Percentiles rank a stretch among this genome's conserved stretches.
phyloP scores from a whole-genome alignment of 164 flowering plant species.

The Malania oleifera region DNA sequence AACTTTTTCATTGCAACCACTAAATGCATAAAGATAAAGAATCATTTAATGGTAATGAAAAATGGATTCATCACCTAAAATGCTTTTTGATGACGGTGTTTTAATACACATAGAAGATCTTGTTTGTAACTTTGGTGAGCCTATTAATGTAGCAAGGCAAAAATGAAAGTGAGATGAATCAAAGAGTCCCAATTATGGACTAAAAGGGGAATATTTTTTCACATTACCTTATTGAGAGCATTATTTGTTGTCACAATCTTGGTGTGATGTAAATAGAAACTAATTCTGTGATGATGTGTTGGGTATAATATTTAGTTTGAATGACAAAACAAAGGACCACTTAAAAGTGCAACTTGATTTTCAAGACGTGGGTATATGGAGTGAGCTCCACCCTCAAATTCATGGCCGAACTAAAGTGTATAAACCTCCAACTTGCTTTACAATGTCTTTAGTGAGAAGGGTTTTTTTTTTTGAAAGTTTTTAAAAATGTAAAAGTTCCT shows the following conservation, averaged over 20 bases:
- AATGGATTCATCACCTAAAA: neutral
- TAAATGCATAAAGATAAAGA: neutral
- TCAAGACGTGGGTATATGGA: slow-evolving; percentile 10
- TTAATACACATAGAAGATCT: neutral
- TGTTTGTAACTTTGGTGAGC: neutral
- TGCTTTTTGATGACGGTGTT: neutral
- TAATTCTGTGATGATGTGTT: slow-evolving; percentile 16
- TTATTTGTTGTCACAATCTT: slow-evolving; percentile 10
- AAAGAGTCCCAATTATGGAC: slow-evolving; percentile 9
- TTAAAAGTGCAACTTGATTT: slow-evolving; percentile 9
- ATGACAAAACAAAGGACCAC: slow-evolving; percentile 14
- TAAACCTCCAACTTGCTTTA: slow-evolving; percentile 15
- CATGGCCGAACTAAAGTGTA: neutral
- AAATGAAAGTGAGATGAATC: neutral
- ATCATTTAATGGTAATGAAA: slow-evolving; percentile 4
- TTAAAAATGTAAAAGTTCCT: slow-evolving; percentile 9
- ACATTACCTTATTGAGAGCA: slow-evolving; percentile 13
- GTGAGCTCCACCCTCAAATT: slow-evolving; percentile 1
- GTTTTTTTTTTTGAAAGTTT: slow-evolving; percentile 1
- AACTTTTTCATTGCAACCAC: slow-evolving; percentile 5
- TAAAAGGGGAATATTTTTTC: slow-evolving; percentile 13
- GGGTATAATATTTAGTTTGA: slow-evolving; percentile 8
- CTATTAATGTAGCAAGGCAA: neutral
- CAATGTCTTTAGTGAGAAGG: slow-evolving; percentile 9
- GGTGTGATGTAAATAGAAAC: slow-evolving; percentile 25